Evolutionary conservation across 371 early-diverging fungal species (phyloP).

Genomic region (Haplosporangium sp.): DNA sequence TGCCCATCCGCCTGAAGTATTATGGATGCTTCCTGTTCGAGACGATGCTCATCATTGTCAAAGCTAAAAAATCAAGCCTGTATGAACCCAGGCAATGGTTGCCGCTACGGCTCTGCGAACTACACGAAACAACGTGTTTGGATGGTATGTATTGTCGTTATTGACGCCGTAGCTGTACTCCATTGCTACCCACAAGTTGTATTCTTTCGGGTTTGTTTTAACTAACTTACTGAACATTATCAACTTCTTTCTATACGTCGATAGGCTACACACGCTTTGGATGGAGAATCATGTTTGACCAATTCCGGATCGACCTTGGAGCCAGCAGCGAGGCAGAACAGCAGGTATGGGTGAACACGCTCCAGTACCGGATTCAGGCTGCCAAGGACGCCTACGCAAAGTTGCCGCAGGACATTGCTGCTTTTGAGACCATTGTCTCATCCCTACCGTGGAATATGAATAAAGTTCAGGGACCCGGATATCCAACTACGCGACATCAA

Average conservation of each 20-base stretch:
- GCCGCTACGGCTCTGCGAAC: constrained; percentile 60
- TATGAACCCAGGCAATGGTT: constrained; percentile 73
- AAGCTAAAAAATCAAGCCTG: constrained; percentile 62
- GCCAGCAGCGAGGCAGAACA: constrained; percentile 32
- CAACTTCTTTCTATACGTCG: neutral
- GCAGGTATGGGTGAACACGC: constrained; percentile 31
- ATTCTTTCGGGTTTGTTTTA: neutral
- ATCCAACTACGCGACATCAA: constrained; percentile 1
- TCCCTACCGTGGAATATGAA: constrained; percentile 40
- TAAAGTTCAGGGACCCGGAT: neutral
- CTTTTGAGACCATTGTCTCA: constrained; percentile 19
- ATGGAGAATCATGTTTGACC: constrained; percentile 44
- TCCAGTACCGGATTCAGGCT: constrained; percentile 31
- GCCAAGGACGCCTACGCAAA: constrained; percentile 27
- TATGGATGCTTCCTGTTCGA: constrained; percentile 68
- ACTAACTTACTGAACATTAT: neutral
- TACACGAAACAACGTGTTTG: constrained; percentile 26
- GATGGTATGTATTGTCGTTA: constrained; percentile 45
- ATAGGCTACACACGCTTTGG: constrained; percentile 48
- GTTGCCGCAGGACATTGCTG: constrained; percentile 11
- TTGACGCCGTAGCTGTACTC: neutral
- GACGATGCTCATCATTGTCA: constrained; percentile 63
- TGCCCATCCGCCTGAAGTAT: constrained; percentile 41
- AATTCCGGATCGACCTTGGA: constrained; percentile 42
- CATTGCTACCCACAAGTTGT: neutral